Conservation (phyloP, 495 filamentous ascomycete genomes). For the Xylaria scruposa region DNA sequence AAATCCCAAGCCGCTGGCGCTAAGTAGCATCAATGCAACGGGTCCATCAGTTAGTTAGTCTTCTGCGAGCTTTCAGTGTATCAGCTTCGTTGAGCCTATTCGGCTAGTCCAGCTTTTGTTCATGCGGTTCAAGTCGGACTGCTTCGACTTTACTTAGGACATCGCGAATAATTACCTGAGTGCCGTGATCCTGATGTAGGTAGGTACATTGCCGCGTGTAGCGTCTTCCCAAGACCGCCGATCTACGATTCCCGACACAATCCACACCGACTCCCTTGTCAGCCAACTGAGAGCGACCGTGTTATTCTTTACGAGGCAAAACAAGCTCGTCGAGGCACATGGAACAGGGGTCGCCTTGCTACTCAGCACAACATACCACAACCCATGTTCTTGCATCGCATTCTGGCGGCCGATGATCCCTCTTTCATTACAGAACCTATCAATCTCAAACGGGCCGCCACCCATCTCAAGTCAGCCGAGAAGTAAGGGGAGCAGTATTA, state of each 20-base stretch:
- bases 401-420: slow-evolving; percentile 59
- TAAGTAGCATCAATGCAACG: slow-evolving; percentile 26
- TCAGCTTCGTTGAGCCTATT: slow-evolving; percentile 31
- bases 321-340: slow-evolving; percentile 24
- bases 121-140: slow-evolving; percentile 28
- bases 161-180: neutral
- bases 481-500: neutral
- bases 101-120: slow-evolving; percentile 19
- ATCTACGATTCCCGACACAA: slow-evolving; percentile 25
- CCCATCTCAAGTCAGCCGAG: slow-evolving; percentile 12
- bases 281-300: slow-evolving; percentile 24
- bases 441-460: slow-evolving; percentile 43
- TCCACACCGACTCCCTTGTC: slow-evolving; percentile 29
- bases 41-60: neutral
- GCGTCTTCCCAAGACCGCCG: neutral
- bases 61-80: slow-evolving; percentile 16
- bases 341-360: slow-evolving; percentile 37
- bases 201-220: slow-evolving; percentile 3
- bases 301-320: slow-evolving; percentile 26
- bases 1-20: slow-evolving; percentile 14
- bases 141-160: slow-evolving; percentile 25
- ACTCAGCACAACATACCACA: slow-evolving; percentile 24
- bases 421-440: slow-evolving; percentile 52
- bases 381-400: slow-evolving; percentile 34
- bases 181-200: neutral